Evolutionary conservation across 768 basidiomycete genomes (phyloP).

Genomic region (Rhizopogon vulgaris): DNA sequence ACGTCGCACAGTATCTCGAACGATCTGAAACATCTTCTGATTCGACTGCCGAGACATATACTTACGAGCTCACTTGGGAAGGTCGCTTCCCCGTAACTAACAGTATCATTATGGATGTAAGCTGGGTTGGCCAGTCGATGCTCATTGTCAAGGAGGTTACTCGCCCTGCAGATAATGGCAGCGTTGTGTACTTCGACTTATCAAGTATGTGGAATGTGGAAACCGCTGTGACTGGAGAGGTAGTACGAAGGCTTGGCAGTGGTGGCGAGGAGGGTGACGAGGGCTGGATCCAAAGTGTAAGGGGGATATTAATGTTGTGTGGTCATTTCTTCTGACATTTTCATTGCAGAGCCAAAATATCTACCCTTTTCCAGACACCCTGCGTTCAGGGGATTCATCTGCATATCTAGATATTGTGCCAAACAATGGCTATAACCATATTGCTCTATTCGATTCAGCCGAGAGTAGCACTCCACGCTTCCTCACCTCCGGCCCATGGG

Average conservation of each 20-base stretch:
- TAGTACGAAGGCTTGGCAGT: slow-evolving; percentile 75
- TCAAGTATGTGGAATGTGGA: slow-evolving; percentile 17
- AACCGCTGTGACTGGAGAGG: slow-evolving; percentile 34
- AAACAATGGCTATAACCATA: slow-evolving; percentile 83
- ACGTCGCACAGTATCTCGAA: slow-evolving; percentile 51
- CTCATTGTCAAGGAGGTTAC: slow-evolving; percentile 86
- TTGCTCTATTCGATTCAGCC: slow-evolving; percentile 85
- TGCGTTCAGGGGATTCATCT: slow-evolving; percentile 37
- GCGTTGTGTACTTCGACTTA: slow-evolving; percentile 71
- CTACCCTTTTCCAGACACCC: slow-evolving; percentile 41
- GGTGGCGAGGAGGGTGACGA: slow-evolving; percentile 83
- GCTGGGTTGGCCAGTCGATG: slow-evolving; percentile 75
- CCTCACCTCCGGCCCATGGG: slow-evolving; percentile 86
- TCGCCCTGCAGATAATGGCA: slow-evolving; percentile 74
- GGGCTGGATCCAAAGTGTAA: slow-evolving; percentile 90
- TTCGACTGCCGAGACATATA: slow-evolving; percentile 30
- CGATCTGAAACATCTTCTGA: slow-evolving; percentile 21
- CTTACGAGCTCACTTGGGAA: slow-evolving; percentile 62
- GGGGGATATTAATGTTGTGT: slow-evolving; percentile 19
- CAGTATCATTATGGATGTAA: slow-evolving; percentile 74
- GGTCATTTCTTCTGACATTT: not conserved
- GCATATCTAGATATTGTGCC: slow-evolving; percentile 93
- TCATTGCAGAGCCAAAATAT: slow-evolving; percentile 54
- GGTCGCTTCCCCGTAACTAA: slow-evolving; percentile 49
- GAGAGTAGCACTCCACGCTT: slow-evolving; percentile 65